These are phyloP conservation scores for Pleurotus ostreatus DNA, from an alignment of 768 basidiomycete species.

Conservation along the genomic window DNA sequence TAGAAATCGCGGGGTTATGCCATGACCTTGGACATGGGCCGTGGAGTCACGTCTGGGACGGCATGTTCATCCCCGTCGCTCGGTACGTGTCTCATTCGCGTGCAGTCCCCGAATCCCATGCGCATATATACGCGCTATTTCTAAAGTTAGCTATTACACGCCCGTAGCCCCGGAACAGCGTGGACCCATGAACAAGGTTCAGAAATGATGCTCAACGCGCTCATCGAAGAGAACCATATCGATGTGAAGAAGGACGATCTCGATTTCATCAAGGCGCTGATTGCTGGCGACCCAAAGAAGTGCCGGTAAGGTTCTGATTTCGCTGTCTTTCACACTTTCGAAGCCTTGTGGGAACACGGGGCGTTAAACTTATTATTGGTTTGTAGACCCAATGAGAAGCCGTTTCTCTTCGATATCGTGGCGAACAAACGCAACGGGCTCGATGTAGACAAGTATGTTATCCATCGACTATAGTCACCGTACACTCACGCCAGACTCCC, in stretches of 20 bases:
- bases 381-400: slow-evolving; percentile 45
- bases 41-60: slow-evolving; percentile 85
- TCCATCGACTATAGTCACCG: background rate
- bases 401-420: slow-evolving; percentile 81
- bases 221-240: slow-evolving; percentile 55
- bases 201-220: slow-evolving; percentile 76
- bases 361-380: background rate
- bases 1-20: slow-evolving; percentile 77
- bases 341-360: background rate
- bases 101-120: too few relatives aligned
- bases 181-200: slow-evolving; percentile 83
- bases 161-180: slow-evolving; percentile 35
- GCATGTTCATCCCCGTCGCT: slow-evolving; percentile 61
- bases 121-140: too few relatives aligned
- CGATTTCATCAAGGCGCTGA: slow-evolving; percentile 72
- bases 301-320: slow-evolving; percentile 43
- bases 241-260: slow-evolving; percentile 45
- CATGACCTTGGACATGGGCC: slow-evolving; percentile 87
- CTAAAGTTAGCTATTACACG: background rate
- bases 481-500: too few relatives aligned
- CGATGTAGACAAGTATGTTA: slow-evolving; percentile 77
- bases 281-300: slow-evolving; percentile 52
- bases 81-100: slow-evolving; percentile 37
- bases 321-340: background rate
- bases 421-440: slow-evolving; percentile 79